Evolutionary conservation across 139 green algal genomes (phyloP), one percentile per base, ranked within the genome.

Genomic region (Chloropicon primus): DNA sequence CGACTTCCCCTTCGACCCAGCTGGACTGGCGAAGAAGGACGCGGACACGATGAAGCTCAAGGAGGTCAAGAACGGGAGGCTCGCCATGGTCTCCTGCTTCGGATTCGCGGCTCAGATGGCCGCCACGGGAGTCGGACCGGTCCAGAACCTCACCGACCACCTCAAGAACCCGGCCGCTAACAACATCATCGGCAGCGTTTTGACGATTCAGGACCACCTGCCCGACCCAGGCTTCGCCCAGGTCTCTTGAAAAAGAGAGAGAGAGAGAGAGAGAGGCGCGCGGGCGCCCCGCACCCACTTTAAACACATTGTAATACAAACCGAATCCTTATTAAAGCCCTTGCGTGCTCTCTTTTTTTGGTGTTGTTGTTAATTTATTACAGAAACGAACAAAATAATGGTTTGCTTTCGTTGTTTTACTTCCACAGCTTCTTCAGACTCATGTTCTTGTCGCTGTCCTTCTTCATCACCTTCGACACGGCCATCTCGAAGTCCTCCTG

Each of bases 401-500:
- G 5, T 17, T 62, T 62, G 5, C 41, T 17, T 17, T 17, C 41
- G 41, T 17, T 17, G 41, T 62, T 62, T 28, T 87, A 97, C 86
- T 96, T 97, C 87, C 89, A 98, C n/a, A 99, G 87, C 87, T 98
- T 98, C 86, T 92, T 94, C 26, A 98, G 76, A 25, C 80, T 91
- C 83, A 96, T 94, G 85, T 97, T 97, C 84, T 97, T 94, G 62
- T 97, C 89, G 10, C 74, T 87, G 82, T 98, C 94, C 90, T 96
- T 96, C 84, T 94, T 93, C 92, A 98, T 97, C 74, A 96, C 95
- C 91, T 99, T 99, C 25, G 87, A 85, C 26, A 97, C 95, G 2
- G 95, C 92, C 96, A 99, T 99, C 85, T 99, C 96, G 85, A 99
- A 99, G 82, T 99, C 96, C 81, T 99, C 96, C 81, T 94, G 89